Base-by-base conservation (phyloP, 176 grass and related monocot genomes). In the Secale cereale region DNA sequence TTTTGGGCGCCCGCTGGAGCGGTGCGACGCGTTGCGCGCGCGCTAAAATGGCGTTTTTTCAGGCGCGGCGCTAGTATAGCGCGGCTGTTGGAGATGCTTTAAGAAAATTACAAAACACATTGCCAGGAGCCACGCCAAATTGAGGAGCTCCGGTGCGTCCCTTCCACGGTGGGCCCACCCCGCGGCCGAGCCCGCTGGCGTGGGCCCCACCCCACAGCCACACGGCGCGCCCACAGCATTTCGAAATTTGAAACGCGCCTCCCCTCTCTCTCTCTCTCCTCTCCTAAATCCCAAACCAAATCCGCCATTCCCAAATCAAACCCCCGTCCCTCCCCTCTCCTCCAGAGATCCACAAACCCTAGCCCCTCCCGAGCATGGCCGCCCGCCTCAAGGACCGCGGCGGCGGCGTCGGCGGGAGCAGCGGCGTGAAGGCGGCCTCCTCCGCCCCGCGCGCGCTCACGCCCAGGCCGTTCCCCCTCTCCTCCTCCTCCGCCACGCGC, bases 301-400 rank as follows among this genome's bases (percentile, higher is more conserved):
- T 27, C 50, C 45, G 17, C 67, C 40, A 60, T 46, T 89, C 62
- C 65, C 52, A 81, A 81, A 81, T 45, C 77, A 16, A 32, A 35
- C 19, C 23, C 62, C 14, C 23, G 11, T 27, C 59, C 79, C 65
- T 61, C 12, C 36, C 50, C 11, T 27, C 40, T 31, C 48, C 3
- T 32, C 78, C 45, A 13, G 22, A 56, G 52, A 74, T 78, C 72
- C 79, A 25, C 67, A 71, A 88, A 88, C 85, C 89, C 87, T 89
- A 93, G 26, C 64, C 70, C 86, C 62, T 5, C 59, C 9, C 17
- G 0, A 81, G 67, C 59, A 98, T 95, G 87, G 88, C 97, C 45
- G 91, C 93, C 65, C 88, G 93, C 67, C 59, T 95, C 65, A 95
- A 98, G 87, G 93, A 94, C 45, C 90, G 93, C 35, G 86, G 93